These are phyloP conservation scores for Zarea fungicola DNA, from an alignment of 2,329 filamentous ascomycete species.

Conservation along the genomic window DNA sequence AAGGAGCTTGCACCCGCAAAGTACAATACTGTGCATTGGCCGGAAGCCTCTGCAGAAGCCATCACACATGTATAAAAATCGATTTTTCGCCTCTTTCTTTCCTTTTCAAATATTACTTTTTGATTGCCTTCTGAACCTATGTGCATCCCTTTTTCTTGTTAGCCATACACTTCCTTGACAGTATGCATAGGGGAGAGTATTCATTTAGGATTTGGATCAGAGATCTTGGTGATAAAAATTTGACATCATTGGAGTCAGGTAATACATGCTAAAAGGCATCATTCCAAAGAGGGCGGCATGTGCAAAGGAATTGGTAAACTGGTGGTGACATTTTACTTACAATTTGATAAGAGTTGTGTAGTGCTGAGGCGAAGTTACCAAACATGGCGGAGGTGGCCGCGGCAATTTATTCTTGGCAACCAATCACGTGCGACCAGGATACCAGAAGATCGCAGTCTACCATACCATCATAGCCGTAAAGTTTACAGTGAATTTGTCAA, in stretches of 20 bases:
- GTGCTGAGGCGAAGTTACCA: conserved; percentile 2
- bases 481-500: too few relatives aligned
- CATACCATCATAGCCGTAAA: too few relatives aligned
- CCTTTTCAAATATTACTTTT: conserved; percentile 5
- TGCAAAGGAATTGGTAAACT: not conserved
- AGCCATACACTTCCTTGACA: conserved; percentile 16
- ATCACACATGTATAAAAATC: conserved; percentile 25
- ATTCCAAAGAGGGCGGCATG: conserved; percentile 31
- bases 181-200: too few relatives aligned
- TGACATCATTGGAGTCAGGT: conserved; percentile 54
- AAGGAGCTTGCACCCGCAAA: conserved; percentile 71
- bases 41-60: conserved; percentile 45
- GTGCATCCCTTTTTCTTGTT: conserved; percentile 14
- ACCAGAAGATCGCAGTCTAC: not conserved
- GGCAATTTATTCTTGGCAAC: conserved; percentile 4
- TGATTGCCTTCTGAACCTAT: too few relatives aligned
- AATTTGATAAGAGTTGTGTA: conserved; percentile 18
- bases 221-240: conserved; percentile 67
- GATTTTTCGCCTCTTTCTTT: not conserved
- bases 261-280: conserved; percentile 57
- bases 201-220: conserved; percentile 50
- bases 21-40: conserved; percentile 76
- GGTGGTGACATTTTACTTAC: conserved; percentile 26
- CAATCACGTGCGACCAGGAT: conserved; percentile 12
- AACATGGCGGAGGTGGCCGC: not conserved